Percentiles rank a stretch among this genome's conserved stretches.
These are phyloP conservation scores for Coemansia sp. DNA, from an alignment of 192 early-diverging fungal genomes.

Conservation along the genomic window DNA sequence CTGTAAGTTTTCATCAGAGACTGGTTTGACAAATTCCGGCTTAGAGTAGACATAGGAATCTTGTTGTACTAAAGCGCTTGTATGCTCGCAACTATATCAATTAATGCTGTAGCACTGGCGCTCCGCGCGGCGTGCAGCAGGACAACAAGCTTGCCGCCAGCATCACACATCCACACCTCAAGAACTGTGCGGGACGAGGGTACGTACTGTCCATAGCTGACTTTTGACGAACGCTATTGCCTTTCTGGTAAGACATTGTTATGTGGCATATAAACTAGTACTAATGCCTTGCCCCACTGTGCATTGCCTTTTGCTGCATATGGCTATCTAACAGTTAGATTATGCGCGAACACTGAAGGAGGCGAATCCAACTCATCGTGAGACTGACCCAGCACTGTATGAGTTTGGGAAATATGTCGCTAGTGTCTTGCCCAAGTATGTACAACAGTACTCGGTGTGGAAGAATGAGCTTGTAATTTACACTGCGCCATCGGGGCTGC, in stretches of 20 bases:
- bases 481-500: slow-evolving; percentile 78
- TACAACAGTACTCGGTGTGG: slow-evolving; percentile 97
- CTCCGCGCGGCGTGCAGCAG: neutral
- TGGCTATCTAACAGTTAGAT: slow-evolving; percentile 7
- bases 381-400: slow-evolving; percentile 56
- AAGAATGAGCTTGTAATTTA: slow-evolving; percentile 97
- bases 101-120: slow-evolving; percentile 3
- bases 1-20: slow-evolving; percentile 23
- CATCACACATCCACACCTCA: neutral
- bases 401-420: slow-evolving; percentile 89
- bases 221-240: neutral
- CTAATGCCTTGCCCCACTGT: neutral
- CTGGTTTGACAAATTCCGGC: neutral
- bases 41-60: neutral
- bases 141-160: neutral
- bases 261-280: neutral
- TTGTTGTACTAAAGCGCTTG: neutral
- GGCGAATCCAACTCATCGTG: slow-evolving; percentile 40
- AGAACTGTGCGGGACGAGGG: slow-evolving; percentile 20
- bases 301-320: neutral
- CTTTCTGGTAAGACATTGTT: neutral
- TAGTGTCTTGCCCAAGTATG: slow-evolving; percentile 86
- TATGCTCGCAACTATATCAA: neutral
- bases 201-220: neutral
- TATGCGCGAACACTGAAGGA: slow-evolving; percentile 32